These are phyloP conservation scores for Xylariomycetidae sp. DNA, from an alignment of 2,329 filamentous ascomycete species.

Conservation along the genomic window DNA sequence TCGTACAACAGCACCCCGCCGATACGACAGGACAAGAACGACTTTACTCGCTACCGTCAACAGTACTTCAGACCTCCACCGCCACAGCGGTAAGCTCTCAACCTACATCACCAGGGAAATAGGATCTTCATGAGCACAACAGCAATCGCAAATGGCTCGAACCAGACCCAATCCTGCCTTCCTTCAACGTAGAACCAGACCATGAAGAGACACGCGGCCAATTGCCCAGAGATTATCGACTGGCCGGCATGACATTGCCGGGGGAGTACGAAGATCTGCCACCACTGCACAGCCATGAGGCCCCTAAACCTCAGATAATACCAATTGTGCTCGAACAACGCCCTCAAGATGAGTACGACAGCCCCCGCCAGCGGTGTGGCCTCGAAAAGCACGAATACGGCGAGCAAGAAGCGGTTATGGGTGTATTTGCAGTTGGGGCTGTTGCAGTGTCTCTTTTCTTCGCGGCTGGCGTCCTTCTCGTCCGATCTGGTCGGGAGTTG, in stretches of 20 bases:
- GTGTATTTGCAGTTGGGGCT: slow-evolving; percentile 10
- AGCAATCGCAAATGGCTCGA: slow-evolving; percentile 11
- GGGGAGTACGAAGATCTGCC: slow-evolving; percentile 15
- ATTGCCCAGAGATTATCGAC: slow-evolving; percentile 11
- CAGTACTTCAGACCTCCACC: too few species aligned
- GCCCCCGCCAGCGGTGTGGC: slow-evolving; percentile 2
- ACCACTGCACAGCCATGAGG: slow-evolving; percentile 13
- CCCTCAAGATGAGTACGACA: slow-evolving; percentile 5
- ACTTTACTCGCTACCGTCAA: too few species aligned
- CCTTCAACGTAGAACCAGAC: slow-evolving; percentile 14
- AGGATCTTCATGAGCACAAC: slow-evolving; percentile 14
- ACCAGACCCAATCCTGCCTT: slow-evolving; percentile 10
- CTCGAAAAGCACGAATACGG: slow-evolving; percentile 9
- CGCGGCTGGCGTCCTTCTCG: neutral
- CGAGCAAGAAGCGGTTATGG: slow-evolving; percentile 9
- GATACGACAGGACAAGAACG: too few species aligned
- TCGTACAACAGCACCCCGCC: too few species aligned
- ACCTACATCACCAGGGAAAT: slow-evolving; percentile 10
- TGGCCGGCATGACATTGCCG: slow-evolving; percentile 10
- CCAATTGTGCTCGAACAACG: slow-evolving; percentile 11
- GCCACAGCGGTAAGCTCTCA: neutral
- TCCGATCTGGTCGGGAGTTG: neutral
- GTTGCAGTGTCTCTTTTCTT: slow-evolving; percentile 8
- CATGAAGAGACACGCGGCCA: slow-evolving; percentile 11
- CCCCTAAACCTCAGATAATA: slow-evolving; percentile 9